phyloP scores from a whole-genome alignment of 768 basidiomycete species.

The Kwoniella sp. region DNA sequence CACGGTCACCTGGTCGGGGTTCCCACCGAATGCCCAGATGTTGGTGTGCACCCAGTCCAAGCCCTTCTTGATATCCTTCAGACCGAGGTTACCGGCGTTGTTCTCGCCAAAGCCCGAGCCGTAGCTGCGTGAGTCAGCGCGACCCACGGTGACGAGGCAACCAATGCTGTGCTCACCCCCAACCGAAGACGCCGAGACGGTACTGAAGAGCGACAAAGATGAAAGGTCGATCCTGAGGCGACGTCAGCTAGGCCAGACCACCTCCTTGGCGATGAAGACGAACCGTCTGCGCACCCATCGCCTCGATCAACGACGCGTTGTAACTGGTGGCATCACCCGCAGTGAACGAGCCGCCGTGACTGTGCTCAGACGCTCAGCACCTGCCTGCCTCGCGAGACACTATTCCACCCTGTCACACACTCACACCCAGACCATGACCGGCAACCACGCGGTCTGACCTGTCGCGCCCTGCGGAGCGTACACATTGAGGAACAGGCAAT shows the following conservation, averaged over 20 bases:
- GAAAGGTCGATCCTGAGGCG: slow-evolving; percentile 52
- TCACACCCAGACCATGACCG: slow-evolving; percentile 54
- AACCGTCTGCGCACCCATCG: slow-evolving; percentile 20
- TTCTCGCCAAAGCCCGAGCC: slow-evolving; percentile 36
- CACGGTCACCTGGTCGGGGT: slow-evolving; percentile 53
- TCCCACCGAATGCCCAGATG: slow-evolving; percentile 63
- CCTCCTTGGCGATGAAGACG: background rate
- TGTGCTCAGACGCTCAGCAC: background rate
- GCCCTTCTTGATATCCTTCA: slow-evolving; percentile 61
- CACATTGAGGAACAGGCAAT: slow-evolving; percentile 57
- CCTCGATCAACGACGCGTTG: slow-evolving; percentile 46
- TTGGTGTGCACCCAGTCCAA: slow-evolving; percentile 64
- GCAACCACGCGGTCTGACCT: slow-evolving; percentile 40
- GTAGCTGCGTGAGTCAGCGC: slow-evolving; percentile 6
- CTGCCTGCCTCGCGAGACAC: background rate
- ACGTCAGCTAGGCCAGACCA: background rate
- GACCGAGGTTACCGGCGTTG: slow-evolving; percentile 55
- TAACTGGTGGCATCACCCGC: slow-evolving; percentile 42
- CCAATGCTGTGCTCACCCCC: slow-evolving; percentile 41
- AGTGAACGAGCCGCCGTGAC: slow-evolving; percentile 53
- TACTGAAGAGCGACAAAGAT: slow-evolving; percentile 58
- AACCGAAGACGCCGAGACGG: slow-evolving; percentile 57
- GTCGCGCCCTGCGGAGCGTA: slow-evolving; percentile 51
- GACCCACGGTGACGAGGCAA: no score
- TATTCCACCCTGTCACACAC: no score